Conservation (phyloP, 73 alveolate genomes). For the Paramecium primaurelia region DNA sequence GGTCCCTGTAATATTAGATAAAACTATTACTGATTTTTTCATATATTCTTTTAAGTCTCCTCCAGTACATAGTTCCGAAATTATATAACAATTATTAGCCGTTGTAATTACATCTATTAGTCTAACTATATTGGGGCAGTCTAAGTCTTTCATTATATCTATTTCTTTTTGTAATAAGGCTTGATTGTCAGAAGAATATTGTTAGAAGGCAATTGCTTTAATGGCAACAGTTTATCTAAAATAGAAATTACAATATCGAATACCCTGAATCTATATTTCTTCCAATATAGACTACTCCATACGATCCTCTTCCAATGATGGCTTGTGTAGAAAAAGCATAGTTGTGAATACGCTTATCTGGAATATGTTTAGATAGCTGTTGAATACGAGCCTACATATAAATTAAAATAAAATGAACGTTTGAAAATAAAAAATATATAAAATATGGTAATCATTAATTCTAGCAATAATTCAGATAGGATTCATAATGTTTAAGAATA, state of each 20-base stretch:
- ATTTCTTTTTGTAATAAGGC: constrained; percentile 47
- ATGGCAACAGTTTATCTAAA: constrained; percentile 35
- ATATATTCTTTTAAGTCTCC: constrained; percentile 60
- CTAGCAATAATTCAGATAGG: not conserved
- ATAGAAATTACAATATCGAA: not conserved
- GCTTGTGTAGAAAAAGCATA: constrained; percentile 57
- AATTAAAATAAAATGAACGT: constrained; percentile 39
- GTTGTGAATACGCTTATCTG: constrained; percentile 59
- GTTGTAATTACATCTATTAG: constrained; percentile 60
- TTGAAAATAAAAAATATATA: constrained; percentile 24
- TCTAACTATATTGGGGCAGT: constrained; percentile 61
- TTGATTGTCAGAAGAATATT: not conserved
- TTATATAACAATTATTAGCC: constrained; percentile 55
- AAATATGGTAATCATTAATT: not conserved
- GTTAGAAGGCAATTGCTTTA: constrained; percentile 32
- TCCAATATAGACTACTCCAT: constrained; percentile 59
- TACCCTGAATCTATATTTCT: constrained; percentile 39
- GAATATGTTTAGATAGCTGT: constrained; percentile 40
- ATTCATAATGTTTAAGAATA: not conserved
- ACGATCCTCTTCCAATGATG: constrained; percentile 57
- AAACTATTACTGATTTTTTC: constrained; percentile 38
- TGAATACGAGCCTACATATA: constrained; percentile 47
- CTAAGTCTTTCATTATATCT: constrained; percentile 61
- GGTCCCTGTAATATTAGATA: constrained; percentile 15
- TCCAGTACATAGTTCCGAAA: constrained; percentile 65